Base-by-base conservation (phyloP, 2,329 filamentous ascomycete genomes). In the Xylaria sp. region DNA sequence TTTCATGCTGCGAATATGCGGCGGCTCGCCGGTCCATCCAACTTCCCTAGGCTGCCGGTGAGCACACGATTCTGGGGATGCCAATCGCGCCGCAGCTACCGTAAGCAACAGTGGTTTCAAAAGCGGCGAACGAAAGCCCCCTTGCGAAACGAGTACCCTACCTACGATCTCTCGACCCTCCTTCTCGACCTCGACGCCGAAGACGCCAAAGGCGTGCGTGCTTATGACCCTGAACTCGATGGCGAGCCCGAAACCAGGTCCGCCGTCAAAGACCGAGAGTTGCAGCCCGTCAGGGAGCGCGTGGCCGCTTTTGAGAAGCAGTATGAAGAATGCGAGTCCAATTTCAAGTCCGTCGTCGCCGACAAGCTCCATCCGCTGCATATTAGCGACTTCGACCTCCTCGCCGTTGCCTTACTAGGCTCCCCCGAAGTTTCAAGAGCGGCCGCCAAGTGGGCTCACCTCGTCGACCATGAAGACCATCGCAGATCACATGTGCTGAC, bases 151-250 rank as follows among this genome's bases (percentile, higher is more conserved):
- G 0, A 45, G 19, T 14, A 36, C 36, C 47, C 66, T 17, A 32
- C 32, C 42, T 24, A 82, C 68, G 74, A 83, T 27, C 77, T 85
- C 48, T 80, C 83, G 12, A 62, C 79, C 19, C 69, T 84, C 11
- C 74, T 87, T 2, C 79, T 88, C 47, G 85, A 88, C 66, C 83
- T 89, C 47, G 86, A 88, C 70, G 83, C 84, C 53, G 81, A 83
- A 68, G 79, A 82, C 21, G 82, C 74, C 69, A 77, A 73, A 1
- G 75, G 79, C 55, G 84, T 87, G 47, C 83, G 85, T 32, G 73
- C 76, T 2, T 82, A 78, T 63, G 77, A 81, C 54, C 71, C 79
- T 2, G 69, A 72, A 4, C 78, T 84, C 53, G 82, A 82, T 61
- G 74, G 70, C n/a, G 69, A 60, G 3, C 76, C 67, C 4, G 53